Evolutionary conservation across 352 stramenopile genomes (phyloP).

Genomic region (Ochromonadaceae sp.): DNA sequence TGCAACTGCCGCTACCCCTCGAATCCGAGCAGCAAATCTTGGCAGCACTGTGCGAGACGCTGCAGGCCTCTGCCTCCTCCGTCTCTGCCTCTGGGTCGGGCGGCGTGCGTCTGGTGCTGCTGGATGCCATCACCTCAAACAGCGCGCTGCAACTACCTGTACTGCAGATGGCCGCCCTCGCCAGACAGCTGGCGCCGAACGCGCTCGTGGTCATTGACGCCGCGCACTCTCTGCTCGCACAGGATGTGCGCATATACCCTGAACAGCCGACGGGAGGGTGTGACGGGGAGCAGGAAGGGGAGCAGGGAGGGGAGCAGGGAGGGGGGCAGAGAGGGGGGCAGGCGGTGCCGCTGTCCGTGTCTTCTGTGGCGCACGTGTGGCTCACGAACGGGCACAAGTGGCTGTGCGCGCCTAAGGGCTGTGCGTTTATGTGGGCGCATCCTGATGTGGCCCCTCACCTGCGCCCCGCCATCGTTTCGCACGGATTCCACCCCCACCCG

Average conservation of each 20-base stretch:
- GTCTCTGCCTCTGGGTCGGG: no score
- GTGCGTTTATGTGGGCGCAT: conserved; percentile 53
- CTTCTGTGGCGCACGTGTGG: conserved; percentile 64
- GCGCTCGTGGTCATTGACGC: conserved; percentile 64
- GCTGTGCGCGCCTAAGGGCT: conserved; percentile 65
- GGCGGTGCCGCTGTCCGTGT: no score
- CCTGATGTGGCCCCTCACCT: conserved; percentile 26
- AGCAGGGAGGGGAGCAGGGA: conserved; percentile 25
- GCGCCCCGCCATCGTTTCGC: conserved; percentile 63
- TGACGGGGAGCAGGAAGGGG: not conserved
- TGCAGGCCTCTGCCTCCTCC: not conserved
- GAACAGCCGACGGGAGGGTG: not conserved
- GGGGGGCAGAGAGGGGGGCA: conserved; percentile 16
- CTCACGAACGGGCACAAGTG: conserved; percentile 83
- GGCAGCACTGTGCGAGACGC: not conserved
- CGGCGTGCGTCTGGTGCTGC: conserved; percentile 41
- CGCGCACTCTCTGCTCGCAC: conserved; percentile 64
- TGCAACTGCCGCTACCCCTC: conserved; percentile 11
- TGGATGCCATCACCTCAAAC: conserved; percentile 84
- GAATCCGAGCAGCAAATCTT: not conserved
- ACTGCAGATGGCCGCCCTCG: conserved; percentile 47
- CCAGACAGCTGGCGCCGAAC: conserved; percentile 22
- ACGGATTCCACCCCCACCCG: conserved; percentile 36
- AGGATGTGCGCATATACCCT: conserved; percentile 45
- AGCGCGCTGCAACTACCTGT: conserved; percentile 69